Base-by-base conservation (phyloP, 1,284 basidiomycete genomes). In the Cryptococcus jaspeensis region DNA sequence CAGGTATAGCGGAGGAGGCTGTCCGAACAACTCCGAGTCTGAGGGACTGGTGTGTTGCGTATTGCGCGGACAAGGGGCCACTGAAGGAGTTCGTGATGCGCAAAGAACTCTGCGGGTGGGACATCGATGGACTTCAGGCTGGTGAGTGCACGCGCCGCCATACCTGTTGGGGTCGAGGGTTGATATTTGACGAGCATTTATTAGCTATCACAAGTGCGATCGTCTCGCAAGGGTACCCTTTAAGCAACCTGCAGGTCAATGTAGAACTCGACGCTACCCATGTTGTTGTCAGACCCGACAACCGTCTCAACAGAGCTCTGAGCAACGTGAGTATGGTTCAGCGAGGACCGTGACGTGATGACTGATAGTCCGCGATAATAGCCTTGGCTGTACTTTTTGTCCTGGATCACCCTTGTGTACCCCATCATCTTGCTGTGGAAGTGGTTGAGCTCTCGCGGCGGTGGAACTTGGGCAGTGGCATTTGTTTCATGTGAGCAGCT, bases 281-380 rank as follows among this genome's bases (percentile, higher is more conserved):
- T 48, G 76, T 89, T 50, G 81, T 81, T 60, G 79, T 89, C 50
- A 82, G 85, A 20, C 84, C 87, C 0, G 75, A 84, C 65, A 87
- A 85, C 70, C 65, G 65, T 41, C 77, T 89, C 60, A 83, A 85
- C 9, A 78, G 84, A 46, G 80, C 81, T 61, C 79, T 88, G 39
- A 84, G 85, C 37, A 85, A 84, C 36, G 69, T 69, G 39, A 55
- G 63, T 60, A 1, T 16, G 12, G 8, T 6, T 43, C n/a, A n/a
- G n/a, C n/a, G n/a, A n/a, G n/a, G n/a, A n/a, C n/a, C n/a, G n/a
- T n/a, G n/a, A n/a, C n/a, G n/a, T n/a, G n/a, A n/a, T n/a, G n/a
- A n/a, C n/a, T n/a, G n/a, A n/a, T n/a, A n/a, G n/a, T n/a, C n/a
- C n/a, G n/a, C n/a, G n/a, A n/a, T n/a, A n/a, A n/a, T n/a, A n/a